Evolutionary conservation across 129 eudicot genomes (phyloP).

Genomic region (Cynara cardunculus): DNA sequence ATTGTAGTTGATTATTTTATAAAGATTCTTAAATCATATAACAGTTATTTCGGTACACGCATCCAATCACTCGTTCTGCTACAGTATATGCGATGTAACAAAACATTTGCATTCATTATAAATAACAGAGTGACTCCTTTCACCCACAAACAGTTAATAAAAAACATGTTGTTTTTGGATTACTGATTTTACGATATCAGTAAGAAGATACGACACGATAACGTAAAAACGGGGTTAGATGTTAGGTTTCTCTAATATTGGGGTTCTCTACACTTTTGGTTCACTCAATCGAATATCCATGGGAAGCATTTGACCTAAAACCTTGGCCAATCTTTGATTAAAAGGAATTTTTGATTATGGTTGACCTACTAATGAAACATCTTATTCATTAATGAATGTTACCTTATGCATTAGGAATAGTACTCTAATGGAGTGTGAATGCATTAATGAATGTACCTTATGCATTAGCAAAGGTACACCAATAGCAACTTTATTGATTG

Average conservation of each 20-base stretch:
- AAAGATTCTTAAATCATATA: background rate
- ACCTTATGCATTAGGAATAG: background rate
- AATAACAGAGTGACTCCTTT: background rate
- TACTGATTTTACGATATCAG: background rate
- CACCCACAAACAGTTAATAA: background rate
- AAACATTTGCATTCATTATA: background rate
- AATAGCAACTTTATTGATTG: too few relatives aligned
- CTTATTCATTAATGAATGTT: background rate
- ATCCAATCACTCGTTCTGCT: background rate
- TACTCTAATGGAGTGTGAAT: background rate
- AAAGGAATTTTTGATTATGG: background rate
- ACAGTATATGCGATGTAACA: background rate
- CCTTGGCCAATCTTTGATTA: slow-evolving; percentile 1
- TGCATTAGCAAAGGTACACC: background rate
- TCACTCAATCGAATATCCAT: background rate
- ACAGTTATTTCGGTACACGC: background rate
- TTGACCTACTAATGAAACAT: background rate
- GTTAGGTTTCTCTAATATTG: background rate
- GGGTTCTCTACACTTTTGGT: background rate
- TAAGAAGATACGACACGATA: background rate
- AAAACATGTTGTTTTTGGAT: background rate
- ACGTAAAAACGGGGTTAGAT: background rate
- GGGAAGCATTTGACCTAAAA: background rate
- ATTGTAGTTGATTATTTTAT: too few relatives aligned
- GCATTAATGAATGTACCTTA: too few relatives aligned